Conservation (phyloP, 345 rosid species). For the Barbarea vulgaris region DNA sequence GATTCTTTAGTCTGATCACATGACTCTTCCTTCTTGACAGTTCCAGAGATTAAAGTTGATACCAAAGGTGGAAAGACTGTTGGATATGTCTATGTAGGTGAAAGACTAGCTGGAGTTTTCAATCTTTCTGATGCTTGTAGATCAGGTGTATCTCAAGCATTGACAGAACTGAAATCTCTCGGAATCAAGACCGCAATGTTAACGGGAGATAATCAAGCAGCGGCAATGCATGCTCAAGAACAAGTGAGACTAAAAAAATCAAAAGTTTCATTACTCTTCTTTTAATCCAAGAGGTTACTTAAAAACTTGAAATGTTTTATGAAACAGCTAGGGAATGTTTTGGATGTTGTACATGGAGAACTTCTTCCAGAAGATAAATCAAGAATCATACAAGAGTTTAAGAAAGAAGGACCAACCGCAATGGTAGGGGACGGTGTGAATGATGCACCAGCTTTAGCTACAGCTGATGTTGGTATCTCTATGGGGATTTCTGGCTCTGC, state of each 20-base stretch:
- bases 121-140: slow-evolving; percentile 79
- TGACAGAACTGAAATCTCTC: slow-evolving; percentile 55
- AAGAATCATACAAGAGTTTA: slow-evolving; percentile 50
- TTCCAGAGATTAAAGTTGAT: slow-evolving; percentile 45
- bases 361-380: slow-evolving; percentile 83
- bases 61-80: slow-evolving; percentile 55
- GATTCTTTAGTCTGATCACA: slow-evolving; percentile 11
- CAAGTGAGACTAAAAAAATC: slow-evolving; percentile 49
- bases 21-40: slow-evolving; percentile 31
- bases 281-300: neutral
- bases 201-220: slow-evolving; percentile 73
- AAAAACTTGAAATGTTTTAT: neutral
- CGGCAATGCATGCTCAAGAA: slow-evolving; percentile 72
- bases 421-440: slow-evolving; percentile 95
- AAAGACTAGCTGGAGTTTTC: slow-evolving; percentile 57
- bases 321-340: slow-evolving; percentile 58
- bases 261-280: neutral
- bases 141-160: slow-evolving; percentile 70
- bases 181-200: slow-evolving; percentile 75
- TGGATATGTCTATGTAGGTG: slow-evolving; percentile 63
- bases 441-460: slow-evolving; percentile 94
- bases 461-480: slow-evolving; percentile 88
- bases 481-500: slow-evolving; percentile 98
- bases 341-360: slow-evolving; percentile 70
- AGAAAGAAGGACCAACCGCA: slow-evolving; percentile 67